Percentiles rank a stretch among this genome's conserved stretches.
Conservation (phyloP, 139 green algal genomes). For the Asterochloris erici region DNA sequence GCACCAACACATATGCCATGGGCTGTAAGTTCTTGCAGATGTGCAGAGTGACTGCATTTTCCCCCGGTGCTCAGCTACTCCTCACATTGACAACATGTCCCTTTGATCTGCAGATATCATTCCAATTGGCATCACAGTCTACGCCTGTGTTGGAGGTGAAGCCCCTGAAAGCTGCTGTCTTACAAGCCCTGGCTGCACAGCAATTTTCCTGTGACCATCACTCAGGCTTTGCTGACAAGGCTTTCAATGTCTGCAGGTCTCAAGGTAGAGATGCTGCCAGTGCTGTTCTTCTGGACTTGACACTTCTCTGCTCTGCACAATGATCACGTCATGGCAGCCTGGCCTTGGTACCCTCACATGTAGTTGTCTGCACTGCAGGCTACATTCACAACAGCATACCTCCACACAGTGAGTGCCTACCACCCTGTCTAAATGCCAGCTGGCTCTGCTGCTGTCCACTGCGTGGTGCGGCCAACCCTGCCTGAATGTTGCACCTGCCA, state of each 20-base stretch:
- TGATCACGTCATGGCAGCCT: neutral
- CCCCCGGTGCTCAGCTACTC: too few species aligned
- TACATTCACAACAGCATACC: neutral
- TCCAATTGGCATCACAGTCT: too few species aligned
- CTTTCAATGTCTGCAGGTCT: too few species aligned
- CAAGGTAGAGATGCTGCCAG: too few species aligned
- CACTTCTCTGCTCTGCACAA: neutral
- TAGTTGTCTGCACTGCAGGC: neutral
- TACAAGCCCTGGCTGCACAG: too few species aligned
- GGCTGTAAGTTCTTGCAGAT: neutral
- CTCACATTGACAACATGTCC: too few species aligned
- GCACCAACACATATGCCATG: conserved; percentile 18
- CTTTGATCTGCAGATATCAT: too few species aligned
- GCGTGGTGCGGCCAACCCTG: conserved; percentile 1
- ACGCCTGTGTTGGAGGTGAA: too few species aligned
- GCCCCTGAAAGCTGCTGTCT: too few species aligned
- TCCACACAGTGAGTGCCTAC: neutral
- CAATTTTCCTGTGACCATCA: too few species aligned
- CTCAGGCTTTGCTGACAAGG: too few species aligned
- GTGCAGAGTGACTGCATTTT: neutral
- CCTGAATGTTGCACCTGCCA: neutral
- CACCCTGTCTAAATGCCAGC: neutral
- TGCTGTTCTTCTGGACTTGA: neutral
- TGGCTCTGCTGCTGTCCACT: neutral
- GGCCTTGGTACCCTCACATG: neutral